Evolutionary conservation across 176 grass and related monocot genomes (phyloP), one percentile per base, ranked within the genome.

Genomic region (Tuctoria greenei): DNA sequence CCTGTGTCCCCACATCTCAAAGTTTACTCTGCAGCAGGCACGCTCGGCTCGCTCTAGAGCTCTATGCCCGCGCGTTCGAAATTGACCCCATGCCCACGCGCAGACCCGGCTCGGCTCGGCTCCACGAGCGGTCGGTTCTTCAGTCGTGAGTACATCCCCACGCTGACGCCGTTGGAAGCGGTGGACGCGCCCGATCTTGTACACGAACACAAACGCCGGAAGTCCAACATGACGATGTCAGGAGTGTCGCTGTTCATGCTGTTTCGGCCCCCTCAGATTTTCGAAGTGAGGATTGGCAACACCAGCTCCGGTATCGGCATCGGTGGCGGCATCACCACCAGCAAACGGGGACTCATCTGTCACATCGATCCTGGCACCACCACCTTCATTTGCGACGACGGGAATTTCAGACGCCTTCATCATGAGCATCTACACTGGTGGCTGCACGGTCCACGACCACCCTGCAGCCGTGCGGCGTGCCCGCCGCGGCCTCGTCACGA

Each of bases 171-270:
- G 8, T 52, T 80, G 61, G 57, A 76, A 77, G 26, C 91, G 81
- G 69, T 88, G 81, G 7, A 90, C 74, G 50, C 91, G 91, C 69
- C 91, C 88, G 73, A 82, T 90, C 81, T 88, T 88, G 82, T 90
- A 90, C 52, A 86, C 83, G 38, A 80, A 52, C 28, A 97, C 36
- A 73, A 83, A 88, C 15, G 84, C 0, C 80, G 80, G 88, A 91
- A 91, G 66, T 91, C 88, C 68, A 87, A 88, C 81, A 83, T 69
- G 0, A 88, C 86, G 16, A 80, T 0, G 61, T 71, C 71, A 21
- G 65, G 64, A 20, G 20, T 46, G 74, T 35, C 21, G 82, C 39
- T 50, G 94, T 20, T 50, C 1, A 4, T 6, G 4, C 6, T 1
- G 17, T 49, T 45, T 14, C 10, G 76, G 5, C 1, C 4, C 46